A percentile compares a stretch with the other conserved stretches of the same genome.
Conservation (phyloP, 2,329 filamentous ascomycete species). For the Iodosphaeria phyllophila region DNA sequence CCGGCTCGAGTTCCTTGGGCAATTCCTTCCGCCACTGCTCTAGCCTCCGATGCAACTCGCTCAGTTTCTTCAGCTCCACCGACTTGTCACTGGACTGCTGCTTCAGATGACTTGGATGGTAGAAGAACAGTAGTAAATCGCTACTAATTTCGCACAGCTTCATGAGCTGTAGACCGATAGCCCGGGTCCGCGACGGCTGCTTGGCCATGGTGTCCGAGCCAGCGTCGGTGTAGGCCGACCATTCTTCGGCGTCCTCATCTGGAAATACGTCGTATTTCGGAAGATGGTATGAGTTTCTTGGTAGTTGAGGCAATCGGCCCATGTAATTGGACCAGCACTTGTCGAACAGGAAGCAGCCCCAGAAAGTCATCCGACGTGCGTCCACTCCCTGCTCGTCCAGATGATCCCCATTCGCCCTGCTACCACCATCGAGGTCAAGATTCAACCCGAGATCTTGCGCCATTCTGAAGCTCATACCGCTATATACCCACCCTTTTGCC, state of each 20-base stretch:
- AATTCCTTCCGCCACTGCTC: constrained; percentile 78
- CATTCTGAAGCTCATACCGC: constrained; percentile 97
- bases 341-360: constrained; percentile 97
- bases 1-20: constrained; percentile 73
- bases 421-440: constrained; percentile 54
- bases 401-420: constrained; percentile 31
- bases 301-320: constrained; percentile 74
- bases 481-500: constrained; percentile 95
- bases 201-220: constrained; percentile 55
- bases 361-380: constrained; percentile 79
- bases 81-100: constrained; percentile 52
- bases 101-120: constrained; percentile 59
- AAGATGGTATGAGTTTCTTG: constrained; percentile 61
- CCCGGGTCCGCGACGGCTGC: constrained; percentile 69
- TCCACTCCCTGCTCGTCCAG: constrained; percentile 74
- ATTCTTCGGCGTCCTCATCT: constrained; percentile 65
- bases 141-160: constrained; percentile 85
- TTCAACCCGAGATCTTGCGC: constrained; percentile 86
- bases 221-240: constrained; percentile 76
- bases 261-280: constrained; percentile 86
- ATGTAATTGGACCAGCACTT: constrained; percentile 98
- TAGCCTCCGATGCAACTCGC: constrained; percentile 73
- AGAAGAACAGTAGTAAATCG: constrained; percentile 77
- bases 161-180: constrained; percentile 64
- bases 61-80: constrained; percentile 76